These are phyloP conservation scores for Hypsizygus ulmarius DNA, from an alignment of 1,284 basidiomycete genomes.

Conservation along the genomic window DNA sequence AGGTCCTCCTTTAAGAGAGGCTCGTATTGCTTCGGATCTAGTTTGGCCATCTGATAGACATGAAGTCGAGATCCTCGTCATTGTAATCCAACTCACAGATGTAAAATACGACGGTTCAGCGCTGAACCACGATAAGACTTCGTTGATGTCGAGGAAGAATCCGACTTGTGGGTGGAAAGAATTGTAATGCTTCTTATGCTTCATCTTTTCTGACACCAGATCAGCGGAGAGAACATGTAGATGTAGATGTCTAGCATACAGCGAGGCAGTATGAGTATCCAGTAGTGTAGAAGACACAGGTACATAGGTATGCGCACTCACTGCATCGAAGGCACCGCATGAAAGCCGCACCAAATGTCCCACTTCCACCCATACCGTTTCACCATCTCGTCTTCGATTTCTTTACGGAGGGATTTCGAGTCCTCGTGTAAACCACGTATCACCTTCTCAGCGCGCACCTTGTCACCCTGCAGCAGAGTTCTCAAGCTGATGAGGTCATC, in stretches of 20 bases:
- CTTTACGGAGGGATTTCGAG: constrained; percentile 50
- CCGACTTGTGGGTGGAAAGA: constrained; percentile 87
- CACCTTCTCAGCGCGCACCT: constrained; percentile 50
- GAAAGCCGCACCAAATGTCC: constrained; percentile 84
- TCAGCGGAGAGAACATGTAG: constrained; percentile 88
- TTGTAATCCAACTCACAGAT: constrained; percentile 33
- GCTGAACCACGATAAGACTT: constrained; percentile 77
- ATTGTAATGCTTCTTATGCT: constrained; percentile 93
- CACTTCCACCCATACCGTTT: constrained; percentile 77
- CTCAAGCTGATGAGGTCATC: constrained; percentile 55
- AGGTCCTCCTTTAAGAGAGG: constrained; percentile 65
- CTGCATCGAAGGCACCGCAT: constrained; percentile 79
- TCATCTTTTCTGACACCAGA: constrained; percentile 71
- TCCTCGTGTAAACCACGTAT: constrained; percentile 57
- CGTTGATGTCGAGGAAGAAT: constrained; percentile 80
- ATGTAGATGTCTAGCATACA: constrained; percentile 71
- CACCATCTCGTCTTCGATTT: constrained; percentile 82
- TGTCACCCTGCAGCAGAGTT: constrained; percentile 57
- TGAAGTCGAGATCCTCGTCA: neutral
- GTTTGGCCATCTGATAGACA: constrained; percentile 45
- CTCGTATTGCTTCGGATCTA: constrained; percentile 58
- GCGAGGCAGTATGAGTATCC: constrained; percentile 1
- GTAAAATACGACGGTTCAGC: constrained; percentile 51
- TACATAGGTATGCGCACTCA: constrained; percentile 38
- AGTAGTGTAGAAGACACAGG: neutral